Percentiles rank a stretch among this genome's conserved stretches.
These are phyloP conservation scores for Aspergillus ibericus DNA, from an alignment of 2,329 filamentous ascomycete genomes.

Conservation along the genomic window DNA sequence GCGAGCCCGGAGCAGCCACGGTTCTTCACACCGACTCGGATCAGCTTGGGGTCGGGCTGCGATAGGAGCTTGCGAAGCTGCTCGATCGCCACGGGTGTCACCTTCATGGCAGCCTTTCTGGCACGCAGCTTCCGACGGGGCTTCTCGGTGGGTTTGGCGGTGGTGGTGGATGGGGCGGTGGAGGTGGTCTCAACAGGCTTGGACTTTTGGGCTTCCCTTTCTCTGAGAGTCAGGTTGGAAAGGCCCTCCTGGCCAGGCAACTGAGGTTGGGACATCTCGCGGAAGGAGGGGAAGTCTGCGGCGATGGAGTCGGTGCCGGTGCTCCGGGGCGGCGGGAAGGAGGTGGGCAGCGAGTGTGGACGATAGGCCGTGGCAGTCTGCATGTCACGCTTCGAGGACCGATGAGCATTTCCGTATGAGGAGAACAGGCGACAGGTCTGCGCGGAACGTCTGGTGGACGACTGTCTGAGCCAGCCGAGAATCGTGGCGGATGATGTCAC, in stretches of 20 bases:
- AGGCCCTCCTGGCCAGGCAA: slow-evolving; percentile 34
- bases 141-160: slow-evolving; percentile 49
- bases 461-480: slow-evolving; percentile 39
- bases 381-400: slow-evolving; percentile 57
- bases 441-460: slow-evolving; percentile 40
- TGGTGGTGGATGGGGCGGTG: slow-evolving; percentile 26
- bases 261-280: slow-evolving; percentile 50
- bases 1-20: slow-evolving; percentile 90
- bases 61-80: slow-evolving; percentile 76
- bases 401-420: slow-evolving; percentile 42
- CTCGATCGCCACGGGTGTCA: slow-evolving; percentile 76
- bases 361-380: slow-evolving; percentile 66
- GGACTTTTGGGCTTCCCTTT: slow-evolving; percentile 67
- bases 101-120: slow-evolving; percentile 86
- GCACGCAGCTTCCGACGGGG: slow-evolving; percentile 70
- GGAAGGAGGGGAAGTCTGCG: slow-evolving; percentile 49
- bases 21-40: slow-evolving; percentile 91
- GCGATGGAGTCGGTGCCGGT: slow-evolving; percentile 62
- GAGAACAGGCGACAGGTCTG: slow-evolving; percentile 50
- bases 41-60: slow-evolving; percentile 85
- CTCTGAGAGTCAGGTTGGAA: slow-evolving; percentile 52
- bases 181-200: slow-evolving; percentile 48
- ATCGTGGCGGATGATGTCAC: slow-evolving; percentile 51
- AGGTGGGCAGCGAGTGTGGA: slow-evolving; percentile 58
- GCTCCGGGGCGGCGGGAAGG: slow-evolving; percentile 60